Conservation (phyloP, 352 stramenopile species). For the Plasmopara halstedii region DNA sequence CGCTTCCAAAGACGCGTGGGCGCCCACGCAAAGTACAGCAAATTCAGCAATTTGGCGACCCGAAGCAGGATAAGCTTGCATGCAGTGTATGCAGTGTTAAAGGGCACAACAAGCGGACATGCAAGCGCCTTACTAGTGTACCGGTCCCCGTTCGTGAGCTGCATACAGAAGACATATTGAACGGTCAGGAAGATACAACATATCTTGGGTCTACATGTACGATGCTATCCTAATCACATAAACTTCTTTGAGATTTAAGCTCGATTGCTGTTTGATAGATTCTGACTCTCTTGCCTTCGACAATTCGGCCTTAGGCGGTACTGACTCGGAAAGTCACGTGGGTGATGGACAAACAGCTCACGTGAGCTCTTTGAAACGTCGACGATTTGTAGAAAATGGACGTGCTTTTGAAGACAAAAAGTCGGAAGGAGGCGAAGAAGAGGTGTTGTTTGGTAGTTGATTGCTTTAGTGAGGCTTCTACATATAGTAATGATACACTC, state of each 20-base stretch:
- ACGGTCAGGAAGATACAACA: conserved; percentile 17
- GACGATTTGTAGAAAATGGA: conserved; percentile 10
- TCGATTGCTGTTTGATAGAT: conserved; percentile 18
- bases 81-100: conserved; percentile 78
- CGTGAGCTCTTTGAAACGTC: conserved; percentile 15
- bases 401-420: conserved; percentile 10
- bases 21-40: conserved; percentile 72
- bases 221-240: not conserved
- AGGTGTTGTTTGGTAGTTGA: no score
- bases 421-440: conserved; percentile 1
- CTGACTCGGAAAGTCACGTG: conserved; percentile 12
- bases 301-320: conserved; percentile 16
- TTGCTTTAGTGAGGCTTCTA: no score
- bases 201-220: conserved; percentile 31
- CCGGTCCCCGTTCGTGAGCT: conserved; percentile 3
- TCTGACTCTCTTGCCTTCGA: conserved; percentile 27
- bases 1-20: conserved; percentile 46
- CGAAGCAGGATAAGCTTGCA: conserved; percentile 64
- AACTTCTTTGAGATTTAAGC: not conserved
- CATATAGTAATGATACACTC: no score
- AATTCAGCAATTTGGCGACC: conserved; percentile 65
- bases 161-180: conserved; percentile 15
- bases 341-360: conserved; percentile 10
- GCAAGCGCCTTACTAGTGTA: conserved; percentile 37
- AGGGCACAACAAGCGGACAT: conserved; percentile 81